A percentile compares a stretch with the other conserved stretches of the same genome.
Conservation (phyloP, 768 basidiomycete species). For the Pisolithus albus region DNA sequence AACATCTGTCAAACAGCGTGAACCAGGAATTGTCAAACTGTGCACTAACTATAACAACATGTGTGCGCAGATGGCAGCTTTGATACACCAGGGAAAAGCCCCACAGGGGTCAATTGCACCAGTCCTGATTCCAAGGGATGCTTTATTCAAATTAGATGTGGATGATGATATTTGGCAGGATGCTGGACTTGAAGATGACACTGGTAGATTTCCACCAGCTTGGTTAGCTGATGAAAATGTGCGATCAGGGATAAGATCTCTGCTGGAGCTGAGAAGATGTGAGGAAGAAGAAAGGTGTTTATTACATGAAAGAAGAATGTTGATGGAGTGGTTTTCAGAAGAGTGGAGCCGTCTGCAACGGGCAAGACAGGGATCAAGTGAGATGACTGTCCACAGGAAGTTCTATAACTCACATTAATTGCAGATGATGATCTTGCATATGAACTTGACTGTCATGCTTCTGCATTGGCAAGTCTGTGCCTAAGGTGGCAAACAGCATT, state of each 20-base stretch:
- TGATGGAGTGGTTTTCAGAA: slow-evolving; percentile 23
- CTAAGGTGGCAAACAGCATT: neutral
- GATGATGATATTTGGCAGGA: slow-evolving; percentile 34
- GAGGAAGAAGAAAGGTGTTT: slow-evolving; percentile 21
- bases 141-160: slow-evolving; percentile 29
- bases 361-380: slow-evolving; percentile 5
- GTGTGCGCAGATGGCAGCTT: slow-evolving; percentile 13
- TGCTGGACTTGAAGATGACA: slow-evolving; percentile 21
- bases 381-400: neutral
- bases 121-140: slow-evolving; percentile 11
- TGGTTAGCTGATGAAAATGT: slow-evolving; percentile 17
- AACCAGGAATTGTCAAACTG: slow-evolving; percentile 22
- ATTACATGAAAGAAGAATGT: slow-evolving; percentile 7
- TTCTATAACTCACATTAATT: neutral
- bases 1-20: slow-evolving; percentile 16
- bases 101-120: slow-evolving; percentile 20
- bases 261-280: slow-evolving; percentile 19
- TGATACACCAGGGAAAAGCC: slow-evolving; percentile 16
- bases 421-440: neutral
- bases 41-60: slow-evolving; percentile 25
- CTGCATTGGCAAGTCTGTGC: neutral
- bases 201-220: slow-evolving; percentile 2
- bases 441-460: neutral
- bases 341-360: slow-evolving; percentile 17
- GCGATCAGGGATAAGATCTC: slow-evolving; percentile 7